Evolutionary conservation across 768 basidiomycete genomes (phyloP).

Genomic region (Mycena indigotica): DNA sequence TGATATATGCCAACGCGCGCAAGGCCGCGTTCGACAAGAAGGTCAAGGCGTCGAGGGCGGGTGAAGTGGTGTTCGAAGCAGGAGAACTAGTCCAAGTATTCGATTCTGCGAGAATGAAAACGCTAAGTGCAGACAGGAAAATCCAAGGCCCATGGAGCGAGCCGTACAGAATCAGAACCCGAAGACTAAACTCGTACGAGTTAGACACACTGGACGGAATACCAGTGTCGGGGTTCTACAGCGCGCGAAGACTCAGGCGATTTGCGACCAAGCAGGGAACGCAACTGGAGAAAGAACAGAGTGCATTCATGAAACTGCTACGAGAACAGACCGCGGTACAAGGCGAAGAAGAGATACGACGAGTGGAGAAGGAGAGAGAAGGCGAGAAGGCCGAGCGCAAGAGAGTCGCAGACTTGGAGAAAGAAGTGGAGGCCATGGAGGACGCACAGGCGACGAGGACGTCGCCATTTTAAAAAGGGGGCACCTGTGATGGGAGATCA

Average conservation of each 20-base stretch:
- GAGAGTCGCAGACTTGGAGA: background rate
- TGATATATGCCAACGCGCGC: constrained; percentile 25
- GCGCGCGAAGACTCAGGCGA: constrained; percentile 5
- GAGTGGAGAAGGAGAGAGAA: background rate
- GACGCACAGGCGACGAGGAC: constrained; percentile 1
- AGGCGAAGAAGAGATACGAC: background rate
- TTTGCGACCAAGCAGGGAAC: constrained; percentile 16
- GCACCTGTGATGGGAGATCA: background rate
- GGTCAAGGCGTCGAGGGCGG: constrained; percentile 12
- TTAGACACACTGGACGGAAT: constrained; percentile 16
- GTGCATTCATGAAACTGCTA: background rate
- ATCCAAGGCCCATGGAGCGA: constrained; percentile 34
- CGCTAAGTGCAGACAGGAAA: constrained; percentile 30
- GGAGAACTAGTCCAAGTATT: constrained; percentile 36
- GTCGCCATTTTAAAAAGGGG: constrained; percentile 4
- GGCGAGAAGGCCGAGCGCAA: constrained; percentile 3
- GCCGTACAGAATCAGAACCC: constrained; percentile 18
- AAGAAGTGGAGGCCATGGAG: background rate
- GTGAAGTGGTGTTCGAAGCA: constrained; percentile 27
- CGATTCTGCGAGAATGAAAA: constrained; percentile 29
- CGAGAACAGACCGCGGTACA: background rate
- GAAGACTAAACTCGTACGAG: constrained; percentile 21
- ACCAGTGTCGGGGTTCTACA: constrained; percentile 8
- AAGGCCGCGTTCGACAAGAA: constrained; percentile 33
- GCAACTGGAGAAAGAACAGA: constrained; percentile 4